Base-by-base conservation (phyloP, 2,329 filamentous ascomycete species). In the Penicillium hordei region DNA sequence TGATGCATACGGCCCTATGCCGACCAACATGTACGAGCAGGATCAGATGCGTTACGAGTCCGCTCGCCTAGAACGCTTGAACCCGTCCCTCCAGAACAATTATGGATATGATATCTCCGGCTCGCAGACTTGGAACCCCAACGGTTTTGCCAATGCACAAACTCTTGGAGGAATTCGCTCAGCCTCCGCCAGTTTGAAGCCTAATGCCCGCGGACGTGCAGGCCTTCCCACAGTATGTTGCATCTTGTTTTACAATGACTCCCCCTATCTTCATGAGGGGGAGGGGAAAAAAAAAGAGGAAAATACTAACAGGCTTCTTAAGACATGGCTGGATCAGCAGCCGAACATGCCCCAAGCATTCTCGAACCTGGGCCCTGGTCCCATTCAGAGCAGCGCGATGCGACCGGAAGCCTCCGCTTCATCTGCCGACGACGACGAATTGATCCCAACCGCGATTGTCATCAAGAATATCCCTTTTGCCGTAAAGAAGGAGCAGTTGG, bases 381-480 rank as follows among this genome's bases (percentile, higher is more conserved):
- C 75, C 52, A 76, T 77, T 48, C 72, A 75, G 53, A 72, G 73
- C 59, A 72, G 70, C 51, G 73, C 75, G 40, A 69, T 78, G 59
- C 78, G 77, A 36, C 69, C 75, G 53, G 77, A 79, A 55, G 62
- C 71, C 56, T 71, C 74, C 27, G 70, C 71, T 51, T 71, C 70
- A 17, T 73, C 72, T 33, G 78, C 80, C 48, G 68, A 65, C 34
- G 79, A 81, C 44, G 93, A 96, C 65, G 93, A 97, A 78, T 85
- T 99, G 60, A 99, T 99, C 59, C 93, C 93, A 3, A 99, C 94
- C 4, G 94, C 94, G 54, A 97, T 99, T 68, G 94, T 99, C 58
- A 97, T 99, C 78, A 99, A 99, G 81, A 99, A 99, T 73, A 99
- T 99, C 38, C 94, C 95, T 0, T 99, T 99, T 74, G 94, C 95